A percentile compares a stretch with the other conserved stretches of the same genome.
Conservation (phyloP, 2,329 filamentous ascomycete genomes). For the Sporothrix curviconia region DNA sequence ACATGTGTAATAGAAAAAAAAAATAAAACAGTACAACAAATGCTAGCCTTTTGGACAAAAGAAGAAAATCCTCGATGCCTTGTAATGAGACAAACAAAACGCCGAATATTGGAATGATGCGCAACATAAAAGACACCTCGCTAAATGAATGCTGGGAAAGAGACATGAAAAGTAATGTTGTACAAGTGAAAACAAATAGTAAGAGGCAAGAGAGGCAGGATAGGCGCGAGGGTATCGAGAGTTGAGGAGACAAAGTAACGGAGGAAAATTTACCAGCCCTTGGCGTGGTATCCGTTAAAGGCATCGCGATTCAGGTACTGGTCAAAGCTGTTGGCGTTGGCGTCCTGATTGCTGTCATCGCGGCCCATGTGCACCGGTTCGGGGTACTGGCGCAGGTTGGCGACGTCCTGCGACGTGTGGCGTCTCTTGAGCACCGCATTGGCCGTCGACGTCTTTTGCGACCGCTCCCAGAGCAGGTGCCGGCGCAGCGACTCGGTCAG, state of each 20-base stretch:
- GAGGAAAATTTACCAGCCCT: slow-evolving; percentile 63
- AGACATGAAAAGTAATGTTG: slow-evolving; percentile 2
- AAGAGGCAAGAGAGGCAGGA: not conserved
- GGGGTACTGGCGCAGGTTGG: slow-evolving; percentile 78
- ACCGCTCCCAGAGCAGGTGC: slow-evolving; percentile 89
- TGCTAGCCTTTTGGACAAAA: too few species aligned
- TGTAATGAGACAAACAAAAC: not conserved
- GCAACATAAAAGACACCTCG: not conserved
- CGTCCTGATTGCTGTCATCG: slow-evolving; percentile 43
- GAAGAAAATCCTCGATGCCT: not conserved
- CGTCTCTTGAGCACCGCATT: slow-evolving; percentile 84
- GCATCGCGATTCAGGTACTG: slow-evolving; percentile 78
- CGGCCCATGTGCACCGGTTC: slow-evolving; percentile 53
- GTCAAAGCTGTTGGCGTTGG: slow-evolving; percentile 71
- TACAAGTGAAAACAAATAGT: not conserved
- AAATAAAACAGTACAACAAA: not conserved
- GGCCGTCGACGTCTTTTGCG: slow-evolving; percentile 84
- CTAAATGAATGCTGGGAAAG: slow-evolving; percentile 4
- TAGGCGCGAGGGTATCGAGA: not conserved
- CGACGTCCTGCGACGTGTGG: slow-evolving; percentile 85
- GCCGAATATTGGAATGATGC: not conserved
- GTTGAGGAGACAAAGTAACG: not conserved
- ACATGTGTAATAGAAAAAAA: not conserved
- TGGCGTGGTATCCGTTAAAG: slow-evolving; percentile 72
- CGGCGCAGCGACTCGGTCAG: slow-evolving; percentile 87